Conservation (phyloP, 2,329 filamentous ascomycete species). For the Parastagonospora nodorum region DNA sequence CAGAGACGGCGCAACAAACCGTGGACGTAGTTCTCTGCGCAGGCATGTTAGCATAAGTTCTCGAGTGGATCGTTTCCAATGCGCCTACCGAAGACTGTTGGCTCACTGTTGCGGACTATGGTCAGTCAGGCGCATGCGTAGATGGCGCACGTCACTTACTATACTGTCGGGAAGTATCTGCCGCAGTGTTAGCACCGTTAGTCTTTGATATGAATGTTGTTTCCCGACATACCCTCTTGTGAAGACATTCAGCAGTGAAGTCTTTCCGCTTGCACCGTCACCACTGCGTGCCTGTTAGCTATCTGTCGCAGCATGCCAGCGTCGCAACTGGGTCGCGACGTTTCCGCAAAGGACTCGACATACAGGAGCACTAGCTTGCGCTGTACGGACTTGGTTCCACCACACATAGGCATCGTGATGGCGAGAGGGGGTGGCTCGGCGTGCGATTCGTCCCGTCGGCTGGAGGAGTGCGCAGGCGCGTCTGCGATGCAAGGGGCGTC, state of each 20-base stretch:
- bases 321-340: conserved; percentile 11
- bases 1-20: conserved; percentile 59
- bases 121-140: conserved; percentile 20
- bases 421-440: conserved; percentile 17
- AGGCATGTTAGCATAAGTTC: conserved; percentile 24
- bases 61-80: not conserved
- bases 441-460: conserved; percentile 30
- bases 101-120: conserved; percentile 63
- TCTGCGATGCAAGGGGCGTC: conserved; percentile 21
- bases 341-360: conserved; percentile 45
- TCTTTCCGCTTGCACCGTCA: conserved; percentile 97
- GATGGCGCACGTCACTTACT: conserved; percentile 59
- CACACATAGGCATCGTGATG: conserved; percentile 53
- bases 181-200: conserved; percentile 17
- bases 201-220: not conserved
- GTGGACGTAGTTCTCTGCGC: conserved; percentile 91
- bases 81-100: conserved; percentile 78
- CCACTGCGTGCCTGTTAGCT: conserved; percentile 62
- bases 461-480: conserved; percentile 33
- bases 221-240: conserved; percentile 79
- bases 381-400: conserved; percentile 75
- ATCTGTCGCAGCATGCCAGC: conserved; percentile 20
- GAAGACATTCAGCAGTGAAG: conserved; percentile 95
- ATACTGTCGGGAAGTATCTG: conserved; percentile 96
- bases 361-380: conserved; percentile 95